These are phyloP conservation scores for Ganoderma leucocontextum DNA, from an alignment of 1,284 basidiomycete genomes.

Conservation along the genomic window DNA sequence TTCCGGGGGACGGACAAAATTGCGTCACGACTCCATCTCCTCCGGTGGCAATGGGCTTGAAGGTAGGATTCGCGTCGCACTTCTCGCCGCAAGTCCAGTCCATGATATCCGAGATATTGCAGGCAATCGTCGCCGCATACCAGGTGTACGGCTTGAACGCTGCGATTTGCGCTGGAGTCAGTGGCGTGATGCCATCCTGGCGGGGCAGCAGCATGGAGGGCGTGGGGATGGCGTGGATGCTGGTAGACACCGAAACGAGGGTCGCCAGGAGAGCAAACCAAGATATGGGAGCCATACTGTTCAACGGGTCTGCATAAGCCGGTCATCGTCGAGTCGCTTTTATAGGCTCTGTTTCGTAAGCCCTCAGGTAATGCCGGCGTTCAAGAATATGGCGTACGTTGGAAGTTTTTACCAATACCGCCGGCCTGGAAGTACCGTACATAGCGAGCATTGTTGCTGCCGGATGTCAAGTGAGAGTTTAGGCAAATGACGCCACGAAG, in stretches of 20 bases:
- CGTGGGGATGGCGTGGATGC: neutral
- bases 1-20: conserved; percentile 10
- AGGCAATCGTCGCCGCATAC: conserved; percentile 65
- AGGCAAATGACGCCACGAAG: too few relatives aligned
- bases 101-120: conserved; percentile 50
- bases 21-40: conserved; percentile 21
- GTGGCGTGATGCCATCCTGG: conserved; percentile 40
- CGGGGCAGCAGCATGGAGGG: neutral
- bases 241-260: neutral
- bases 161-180: conserved; percentile 51
- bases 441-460: too few relatives aligned
- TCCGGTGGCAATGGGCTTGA: conserved; percentile 11
- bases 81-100: conserved; percentile 65
- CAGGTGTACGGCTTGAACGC: conserved; percentile 60
- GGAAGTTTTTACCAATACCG: too few relatives aligned
- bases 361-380: too few relatives aligned
- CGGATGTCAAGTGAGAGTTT: too few relatives aligned
- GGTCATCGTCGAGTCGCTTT: neutral
- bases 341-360: neutral
- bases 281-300: neutral
- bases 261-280: neutral
- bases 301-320: neutral
- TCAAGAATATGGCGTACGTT: too few relatives aligned
- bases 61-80: conserved; percentile 58
- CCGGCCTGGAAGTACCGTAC: too few relatives aligned